phyloP scores from a whole-genome alignment of 139 green algal species.

The Micractinium conductrix region DNA sequence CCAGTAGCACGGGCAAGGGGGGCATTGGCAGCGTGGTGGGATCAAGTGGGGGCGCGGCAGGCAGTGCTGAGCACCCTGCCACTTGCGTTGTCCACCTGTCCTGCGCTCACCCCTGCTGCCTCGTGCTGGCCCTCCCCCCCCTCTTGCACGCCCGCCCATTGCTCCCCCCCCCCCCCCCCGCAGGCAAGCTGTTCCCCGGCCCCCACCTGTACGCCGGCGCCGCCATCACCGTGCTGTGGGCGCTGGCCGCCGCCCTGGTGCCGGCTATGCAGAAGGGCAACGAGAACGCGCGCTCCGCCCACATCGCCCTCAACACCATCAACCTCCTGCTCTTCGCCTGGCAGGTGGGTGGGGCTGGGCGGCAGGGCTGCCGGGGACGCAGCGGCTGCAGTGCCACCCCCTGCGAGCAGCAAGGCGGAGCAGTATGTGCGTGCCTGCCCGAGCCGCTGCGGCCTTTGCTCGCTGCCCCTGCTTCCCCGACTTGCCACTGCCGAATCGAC shows the following conservation, averaged over 20 bases:
- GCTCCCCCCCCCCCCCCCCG: neutral
- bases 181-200: slow-evolving; percentile 96
- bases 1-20: too few species aligned
- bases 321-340: slow-evolving; percentile 92
- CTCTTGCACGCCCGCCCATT: neutral
- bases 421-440: too few species aligned
- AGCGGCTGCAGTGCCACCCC: too few species aligned
- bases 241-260: slow-evolving; percentile 87
- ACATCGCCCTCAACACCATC: slow-evolving; percentile 93
- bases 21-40: too few species aligned
- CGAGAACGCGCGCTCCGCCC: slow-evolving; percentile 81
- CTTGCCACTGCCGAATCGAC: too few species aligned
- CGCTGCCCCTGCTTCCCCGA: too few species aligned
- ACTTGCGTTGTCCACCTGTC: neutral
- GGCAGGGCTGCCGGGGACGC: too few species aligned
- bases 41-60: too few species aligned
- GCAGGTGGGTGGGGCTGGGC: slow-evolving; percentile 63
- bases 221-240: slow-evolving; percentile 92
- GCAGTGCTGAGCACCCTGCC: too few species aligned
- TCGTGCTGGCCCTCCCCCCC: neutral
- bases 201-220: slow-evolving; percentile 97
- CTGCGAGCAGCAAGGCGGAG: too few species aligned
- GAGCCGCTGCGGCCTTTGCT: too few species aligned
- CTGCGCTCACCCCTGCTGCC: neutral
- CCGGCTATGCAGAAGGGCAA: slow-evolving; percentile 98